Evolutionary conservation across 352 stramenopile genomes (phyloP), one percentile per base, ranked within the genome.

Genomic region (Pythium dissimile): DNA sequence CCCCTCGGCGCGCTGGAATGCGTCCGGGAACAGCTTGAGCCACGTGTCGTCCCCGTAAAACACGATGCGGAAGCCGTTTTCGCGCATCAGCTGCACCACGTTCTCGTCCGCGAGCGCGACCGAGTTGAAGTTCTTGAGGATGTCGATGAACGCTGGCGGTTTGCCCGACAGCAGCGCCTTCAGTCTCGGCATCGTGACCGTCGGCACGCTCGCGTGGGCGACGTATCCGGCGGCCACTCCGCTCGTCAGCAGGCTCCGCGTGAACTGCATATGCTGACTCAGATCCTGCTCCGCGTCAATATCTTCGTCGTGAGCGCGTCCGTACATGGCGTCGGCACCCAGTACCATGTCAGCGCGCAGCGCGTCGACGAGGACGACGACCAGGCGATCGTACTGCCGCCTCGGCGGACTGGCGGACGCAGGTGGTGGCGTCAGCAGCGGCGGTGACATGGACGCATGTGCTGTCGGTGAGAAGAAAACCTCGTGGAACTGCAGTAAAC

Each of bases 11-110:
- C 87, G 84, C 57, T 64, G 58, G 45, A 96, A 96, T 2, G 69
- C 56, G 16, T 73, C 37, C 2, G 87, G 87, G 35, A 95, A 96
- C 11, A 96, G 62, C 60, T 89, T 89, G 24, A 96, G 81, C 87
- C 87, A 96, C 62, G 87, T 96, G 59, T 96, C 87, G 62, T 96
- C 87, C 12, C 87, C 87, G 59, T 95, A 96, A 57, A 96, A 90
- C 37, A 95, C 87, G 35, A 94, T 71, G 3, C 74, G 69, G 26
- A 75, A 73, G 5, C 73, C 80, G 27, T 65, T 71, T 4, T 67
- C 59, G 18, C 42, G 54, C 27, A 96, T 60, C 26, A 84, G 39
- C 28, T 78, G 68, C 24, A 96, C 44, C 13, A 96, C 45, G 45
- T 94, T 95, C 12, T 83, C 71, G 21, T 94, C 80, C 0, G 70